These are phyloP conservation scores for Pholiota adiposa DNA, from an alignment of 1,284 basidiomycete genomes.

Conservation along the genomic window DNA sequence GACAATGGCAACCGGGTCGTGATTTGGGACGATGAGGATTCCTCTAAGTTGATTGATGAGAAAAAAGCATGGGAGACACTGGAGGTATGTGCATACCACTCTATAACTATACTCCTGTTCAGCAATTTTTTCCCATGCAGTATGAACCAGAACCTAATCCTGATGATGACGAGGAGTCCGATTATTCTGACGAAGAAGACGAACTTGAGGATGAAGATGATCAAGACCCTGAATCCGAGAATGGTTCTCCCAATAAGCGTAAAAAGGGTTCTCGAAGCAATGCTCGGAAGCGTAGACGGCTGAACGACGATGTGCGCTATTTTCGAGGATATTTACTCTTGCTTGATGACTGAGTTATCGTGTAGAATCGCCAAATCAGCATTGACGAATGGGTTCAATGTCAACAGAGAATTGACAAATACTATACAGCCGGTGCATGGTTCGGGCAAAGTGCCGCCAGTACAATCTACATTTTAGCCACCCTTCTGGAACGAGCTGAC, in stretches of 20 bases:
- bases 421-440: constrained; percentile 87
- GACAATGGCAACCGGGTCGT: constrained; percentile 73
- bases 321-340: not conserved
- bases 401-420: constrained; percentile 70
- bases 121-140: constrained; percentile 38
- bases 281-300: constrained; percentile 52
- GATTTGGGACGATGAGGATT: constrained; percentile 91
- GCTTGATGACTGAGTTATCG: not conserved
- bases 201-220: constrained; percentile 32
- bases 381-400: constrained; percentile 72
- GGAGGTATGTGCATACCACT: constrained; percentile 53
- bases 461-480: constrained; percentile 90
- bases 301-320: constrained; percentile 48
- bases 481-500: constrained; percentile 87
- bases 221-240: constrained; percentile 1
- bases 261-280: constrained; percentile 49
- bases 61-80: constrained; percentile 80
- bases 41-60: constrained; percentile 65
- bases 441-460: constrained; percentile 90
- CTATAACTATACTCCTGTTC: constrained; percentile 7
- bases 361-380: not conserved
- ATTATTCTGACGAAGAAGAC: constrained; percentile 51
- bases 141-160: constrained; percentile 67
- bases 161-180: constrained; percentile 52
- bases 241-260: constrained; percentile 55